These are phyloP conservation scores for Spatholobus suberectus DNA, from an alignment of 306 rosid genomes.

Conservation along the genomic window DNA sequence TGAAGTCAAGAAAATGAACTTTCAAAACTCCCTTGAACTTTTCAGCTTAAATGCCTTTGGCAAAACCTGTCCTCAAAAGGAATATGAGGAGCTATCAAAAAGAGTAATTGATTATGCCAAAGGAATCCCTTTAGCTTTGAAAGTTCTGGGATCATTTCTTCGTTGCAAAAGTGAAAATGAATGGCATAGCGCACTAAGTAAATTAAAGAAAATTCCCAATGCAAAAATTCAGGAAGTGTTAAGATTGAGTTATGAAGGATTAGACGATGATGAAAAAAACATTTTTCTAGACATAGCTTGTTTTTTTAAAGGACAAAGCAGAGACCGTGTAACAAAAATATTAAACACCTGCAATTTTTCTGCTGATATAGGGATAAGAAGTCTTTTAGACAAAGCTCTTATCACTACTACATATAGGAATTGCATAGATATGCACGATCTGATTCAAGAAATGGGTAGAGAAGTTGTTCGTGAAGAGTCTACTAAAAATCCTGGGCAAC, in stretches of 20 bases:
- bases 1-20: constrained; percentile 26
- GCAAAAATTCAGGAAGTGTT: not conserved
- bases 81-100: not conserved
- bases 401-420: not conserved
- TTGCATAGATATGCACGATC: constrained; percentile 36
- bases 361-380: not conserved
- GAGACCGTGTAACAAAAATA: not conserved
- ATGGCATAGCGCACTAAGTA: constrained; percentile 36
- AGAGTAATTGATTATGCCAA: constrained; percentile 14
- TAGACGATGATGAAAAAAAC: not conserved
- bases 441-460: constrained; percentile 40
- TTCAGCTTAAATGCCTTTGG: constrained; percentile 44
- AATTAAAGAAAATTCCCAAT: not conserved
- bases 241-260: constrained; percentile 15
- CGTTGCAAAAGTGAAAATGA: not conserved
- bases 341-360: not conserved
- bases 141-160: constrained; percentile 39
- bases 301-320: not conserved
- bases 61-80: not conserved
- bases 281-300: constrained; percentile 38
- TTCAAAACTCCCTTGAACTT: not conserved
- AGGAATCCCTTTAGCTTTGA: constrained; percentile 43
- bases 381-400: constrained; percentile 25
- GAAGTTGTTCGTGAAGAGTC: constrained; percentile 33
- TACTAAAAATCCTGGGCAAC: not conserved